Conservation (phyloP, 768 basidiomycete species). For the Auriscalpium orientale region DNA sequence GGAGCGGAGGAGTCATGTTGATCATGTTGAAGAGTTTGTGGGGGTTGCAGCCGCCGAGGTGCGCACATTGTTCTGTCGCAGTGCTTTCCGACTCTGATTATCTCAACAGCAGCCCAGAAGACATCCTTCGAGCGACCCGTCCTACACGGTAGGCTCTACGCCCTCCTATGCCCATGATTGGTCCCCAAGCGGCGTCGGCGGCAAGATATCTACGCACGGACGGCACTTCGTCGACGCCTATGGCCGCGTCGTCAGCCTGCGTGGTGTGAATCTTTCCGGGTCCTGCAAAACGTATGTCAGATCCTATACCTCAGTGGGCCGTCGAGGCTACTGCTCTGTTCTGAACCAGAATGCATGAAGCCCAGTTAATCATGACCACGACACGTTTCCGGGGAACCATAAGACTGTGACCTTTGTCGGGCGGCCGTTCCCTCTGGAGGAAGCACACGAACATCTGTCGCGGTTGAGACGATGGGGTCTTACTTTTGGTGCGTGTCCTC, state of each 20-base stretch:
- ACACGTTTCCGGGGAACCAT: constrained; percentile 58
- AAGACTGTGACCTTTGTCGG: constrained; percentile 77
- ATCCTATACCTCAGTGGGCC: neutral
- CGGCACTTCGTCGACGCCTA: constrained; percentile 77
- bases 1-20: neutral
- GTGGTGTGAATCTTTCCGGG: constrained; percentile 85
- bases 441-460: constrained; percentile 80
- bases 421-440: constrained; percentile 83
- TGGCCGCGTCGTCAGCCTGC: constrained; percentile 71
- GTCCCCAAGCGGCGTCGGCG: constrained; percentile 50
- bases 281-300: constrained; percentile 67
- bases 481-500: constrained; percentile 58
- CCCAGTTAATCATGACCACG: constrained; percentile 60
- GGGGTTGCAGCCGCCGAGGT: neutral
- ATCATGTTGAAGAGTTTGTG: neutral
- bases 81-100: neutral
- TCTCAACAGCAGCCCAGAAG: constrained; percentile 9
- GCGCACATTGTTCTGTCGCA: no score
- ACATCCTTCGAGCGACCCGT: constrained; percentile 41
- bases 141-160: constrained; percentile 40
- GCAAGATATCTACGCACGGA: constrained; percentile 51
- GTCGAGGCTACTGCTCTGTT: constrained; percentile 7
- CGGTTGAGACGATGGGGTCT: constrained; percentile 82
- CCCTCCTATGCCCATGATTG: constrained; percentile 67
- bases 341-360: constrained; percentile 27